These are phyloP conservation scores for Dendrobium huoshanense DNA, from an alignment of 106 monocot genomes.

Conservation along the genomic window DNA sequence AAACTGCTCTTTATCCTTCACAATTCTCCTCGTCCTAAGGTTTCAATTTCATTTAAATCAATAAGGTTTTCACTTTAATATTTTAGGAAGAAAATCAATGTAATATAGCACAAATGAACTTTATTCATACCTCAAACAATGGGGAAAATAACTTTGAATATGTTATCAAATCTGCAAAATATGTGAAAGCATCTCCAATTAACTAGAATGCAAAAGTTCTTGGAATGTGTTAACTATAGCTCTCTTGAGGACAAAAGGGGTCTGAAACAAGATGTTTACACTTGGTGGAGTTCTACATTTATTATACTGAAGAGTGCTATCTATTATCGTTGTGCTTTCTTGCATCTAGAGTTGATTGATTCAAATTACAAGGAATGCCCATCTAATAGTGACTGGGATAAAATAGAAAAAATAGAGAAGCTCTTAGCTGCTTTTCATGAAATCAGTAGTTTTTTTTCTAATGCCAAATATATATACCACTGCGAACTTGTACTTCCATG, in stretches of 20 bases:
- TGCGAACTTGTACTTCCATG: conserved; percentile 15
- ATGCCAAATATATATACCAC: conserved; percentile 10
- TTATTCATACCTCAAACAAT: too few species aligned
- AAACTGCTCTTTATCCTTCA: too few species aligned
- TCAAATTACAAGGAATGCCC: background rate
- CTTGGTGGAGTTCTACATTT: conserved; percentile 16
- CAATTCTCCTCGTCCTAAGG: too few species aligned
- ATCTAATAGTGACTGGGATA: conserved; percentile 6
- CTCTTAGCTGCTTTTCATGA: conserved; percentile 9
- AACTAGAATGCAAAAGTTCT: background rate
- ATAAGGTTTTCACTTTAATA: too few species aligned
- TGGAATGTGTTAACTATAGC: conserved; percentile 3
- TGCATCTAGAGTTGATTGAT: conserved; percentile 13
- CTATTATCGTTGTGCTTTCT: conserved; percentile 4
- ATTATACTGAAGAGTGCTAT: conserved; percentile 13
- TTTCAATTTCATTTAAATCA: too few species aligned
- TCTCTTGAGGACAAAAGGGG: conserved; percentile 5
- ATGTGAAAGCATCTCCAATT: conserved; percentile 11
- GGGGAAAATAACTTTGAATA: too few species aligned
- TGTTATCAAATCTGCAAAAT: background rate
- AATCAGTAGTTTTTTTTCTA: conserved; percentile 7
- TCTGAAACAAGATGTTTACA: conserved; percentile 13
- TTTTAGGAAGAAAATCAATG: too few species aligned
- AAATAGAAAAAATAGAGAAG: background rate
- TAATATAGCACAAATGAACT: too few species aligned